Base-by-base conservation (phyloP, 2,329 filamentous ascomycete genomes). In the Cladophialophora carrionii region DNA sequence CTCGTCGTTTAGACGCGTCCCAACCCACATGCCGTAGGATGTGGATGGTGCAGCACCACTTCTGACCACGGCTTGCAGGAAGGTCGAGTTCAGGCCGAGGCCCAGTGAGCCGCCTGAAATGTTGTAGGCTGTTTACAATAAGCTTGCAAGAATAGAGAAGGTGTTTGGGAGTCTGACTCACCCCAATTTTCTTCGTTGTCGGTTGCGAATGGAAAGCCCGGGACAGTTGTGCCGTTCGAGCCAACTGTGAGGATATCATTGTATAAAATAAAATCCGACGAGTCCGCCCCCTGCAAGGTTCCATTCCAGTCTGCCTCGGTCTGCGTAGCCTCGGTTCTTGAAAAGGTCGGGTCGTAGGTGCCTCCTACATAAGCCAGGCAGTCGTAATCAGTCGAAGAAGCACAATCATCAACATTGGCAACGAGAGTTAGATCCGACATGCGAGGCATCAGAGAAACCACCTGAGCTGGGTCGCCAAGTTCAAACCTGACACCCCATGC, bases 1-100 rank as follows among this genome's bases (percentile, higher is more conserved):
- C 6, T 64, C 37, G 7, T 56, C 32, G n/a, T 61, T 57, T 14
- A 52, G 51, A 4, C 57, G 66, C 17, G 53, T 63, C 17, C 68
- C 68, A 26, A 58, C n/a, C 54, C 64, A 70, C 20, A 70, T 51
- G n/a, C 66, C 64, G 57, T 59, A 66, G 17, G 64, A 63, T 31
- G 34, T 34, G 4, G 63, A 63, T 10, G 68, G 66, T n/a, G 61
- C 61, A 26, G 56, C 10, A 31, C 31, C 49, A n/a, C n/a, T 48
- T 3, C 61, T 49, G 55, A 68, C 53, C 12, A 55, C 53, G 31
- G 54, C 58, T n/a, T 57, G 41, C 4, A 70, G 55, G 37, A 70
- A 68, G 10, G 57, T 63, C n/a, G 66, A 68, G 46, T 66, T 66
- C n/a, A 37, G 22, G 12, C 68, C 68, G 20, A 70, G 32, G 3